Evolutionary conservation across 2,329 filamentous ascomycete genomes (phyloP).

Genomic region (Arachnomyces sp.): DNA sequence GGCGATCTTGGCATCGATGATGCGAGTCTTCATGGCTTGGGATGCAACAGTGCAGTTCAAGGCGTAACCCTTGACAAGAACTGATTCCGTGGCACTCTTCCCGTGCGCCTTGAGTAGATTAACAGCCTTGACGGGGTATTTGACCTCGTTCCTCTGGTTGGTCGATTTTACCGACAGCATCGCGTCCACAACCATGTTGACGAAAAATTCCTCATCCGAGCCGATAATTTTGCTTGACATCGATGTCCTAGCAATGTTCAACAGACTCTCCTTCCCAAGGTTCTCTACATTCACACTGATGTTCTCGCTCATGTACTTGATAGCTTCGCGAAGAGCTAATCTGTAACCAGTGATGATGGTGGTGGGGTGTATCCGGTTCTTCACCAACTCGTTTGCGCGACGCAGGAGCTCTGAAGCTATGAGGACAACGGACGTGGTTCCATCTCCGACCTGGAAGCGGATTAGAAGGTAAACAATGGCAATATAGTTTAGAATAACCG

Average conservation of each 20-base stretch:
- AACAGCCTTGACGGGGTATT: conserved; percentile 98
- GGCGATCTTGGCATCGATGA: conserved; percentile 92
- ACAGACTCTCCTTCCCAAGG: conserved; percentile 77
- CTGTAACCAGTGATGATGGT: conserved; percentile 99
- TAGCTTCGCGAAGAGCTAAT: conserved; percentile 85
- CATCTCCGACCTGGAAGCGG: conserved; percentile 65
- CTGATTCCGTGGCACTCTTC: conserved; percentile 75
- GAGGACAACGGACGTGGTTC: conserved; percentile 93
- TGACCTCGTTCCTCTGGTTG: conserved; percentile 81
- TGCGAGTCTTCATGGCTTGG: conserved; percentile 90
- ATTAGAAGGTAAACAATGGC: conserved; percentile 8
- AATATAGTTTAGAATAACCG: conserved; percentile 3
- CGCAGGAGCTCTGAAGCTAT: conserved; percentile 92
- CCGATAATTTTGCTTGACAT: conserved; percentile 99
- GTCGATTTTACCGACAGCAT: conserved; percentile 91
- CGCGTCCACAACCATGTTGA: conserved; percentile 93
- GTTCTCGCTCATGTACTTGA: conserved; percentile 99
- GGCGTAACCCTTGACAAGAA: conserved; percentile 91
- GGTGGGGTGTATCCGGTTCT: conserved; percentile 98
- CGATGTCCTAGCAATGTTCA: conserved; percentile 95
- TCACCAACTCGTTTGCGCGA: conserved; percentile 95
- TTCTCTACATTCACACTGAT: conserved; percentile 92
- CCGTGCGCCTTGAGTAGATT: conserved; percentile 98
- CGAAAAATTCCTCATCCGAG: conserved; percentile 89
- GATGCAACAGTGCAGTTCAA: conserved; percentile 98